Evolutionary conservation across 495 filamentous ascomycete genomes (phyloP), one percentile per base, ranked within the genome.

Genomic region (Hypoxylon fragiforme): DNA sequence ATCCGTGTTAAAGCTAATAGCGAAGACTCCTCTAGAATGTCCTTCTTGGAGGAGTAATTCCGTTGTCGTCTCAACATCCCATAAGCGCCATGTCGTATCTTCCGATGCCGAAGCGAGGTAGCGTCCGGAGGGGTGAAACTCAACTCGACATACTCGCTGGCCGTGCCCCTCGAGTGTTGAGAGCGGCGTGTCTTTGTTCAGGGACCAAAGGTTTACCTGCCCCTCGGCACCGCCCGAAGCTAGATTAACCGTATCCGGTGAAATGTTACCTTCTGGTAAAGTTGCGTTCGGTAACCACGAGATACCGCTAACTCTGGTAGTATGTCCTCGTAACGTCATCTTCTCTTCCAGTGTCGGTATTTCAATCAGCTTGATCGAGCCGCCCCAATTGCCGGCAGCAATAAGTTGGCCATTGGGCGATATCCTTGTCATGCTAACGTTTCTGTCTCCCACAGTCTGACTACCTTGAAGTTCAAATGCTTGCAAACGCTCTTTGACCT

Each of bases 31-130:
- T 26, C 89, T 81, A 5, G 88, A 91, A 68, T 99, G 94, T 3
- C 95, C 94, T 75, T 99, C 94, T 73, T 97, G 95, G 2, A 96
- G 73, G 0, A 92, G 77, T 3, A 98, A 75, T 60, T 97, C 92
- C 2, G 86, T 85, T 0, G 81, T 87, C 1, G 85, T 92, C 45
- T 89, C 83, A 0, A 97, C 81, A 64, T 99, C 95, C 95, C 95
- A 99, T 48, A 99, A 71, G 18, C 94, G 83, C 94, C 94, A 99
- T 0, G 92, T 96, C 2, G 92, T 97, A 66, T 99, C 94, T 62
- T 90, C 92, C 1, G 91, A 96, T 1, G 94, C 94, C 0, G 91
- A 96, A 1, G 94, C 94, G 16, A 97, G 80, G 63, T 92, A 97
- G 47, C 80, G 78, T 13, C 94, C 92, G 2, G 89, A 95, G 0